Base-by-base conservation (phyloP, 2,329 filamentous ascomycete species). In the Claviceps capensis region DNA sequence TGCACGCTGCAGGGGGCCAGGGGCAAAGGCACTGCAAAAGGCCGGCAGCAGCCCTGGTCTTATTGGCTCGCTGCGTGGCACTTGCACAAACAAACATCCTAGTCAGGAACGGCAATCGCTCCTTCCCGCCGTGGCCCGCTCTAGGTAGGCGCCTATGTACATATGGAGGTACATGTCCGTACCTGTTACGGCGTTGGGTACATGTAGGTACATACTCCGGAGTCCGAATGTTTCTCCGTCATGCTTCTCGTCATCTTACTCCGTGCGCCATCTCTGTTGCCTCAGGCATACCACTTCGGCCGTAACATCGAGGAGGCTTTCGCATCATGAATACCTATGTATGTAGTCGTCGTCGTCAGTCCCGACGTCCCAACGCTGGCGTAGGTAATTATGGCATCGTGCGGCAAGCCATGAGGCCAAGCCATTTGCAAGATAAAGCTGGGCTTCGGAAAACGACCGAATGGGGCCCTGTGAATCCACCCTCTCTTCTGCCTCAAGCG, bases 101-200 rank as follows among this genome's bases (percentile, higher is more conserved):
- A 55, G 54, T 37, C 52, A 54, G 54, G 54, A 50, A 55, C 40
- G 43, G 42, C 23, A 44, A 48, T 40, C 26, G 47, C 36, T 43
- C 47, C 45, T 50, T 22, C 48, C 52, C 37, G 37, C 22, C 37
- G 16, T 36, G 13, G 16, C 30, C 17, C 26, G 45, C n/a, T 8
- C 7, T 26, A n/a, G 17, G 1, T 14, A 8, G 6, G 5, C 40
- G 9, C 3, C 1, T 5, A 26, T 16, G 11, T 9, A 17, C 40
- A 42, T 3, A n/a, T 23, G 26, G 8, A 26, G 26, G 26, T 26
- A 26, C 23, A 23, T 7, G n/a, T 23, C 5, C 22, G 2, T 5
- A 23, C 22, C 3, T 23, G 23, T 26, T 26, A 26, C 23, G 23
- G 23, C 23, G 23, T 26, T 26, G 23, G 23, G 6, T 8, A 8